These are phyloP conservation scores for Dictyostelium firmibasis DNA, from an alignment of 78 protist genomes.

Conservation along the genomic window DNA sequence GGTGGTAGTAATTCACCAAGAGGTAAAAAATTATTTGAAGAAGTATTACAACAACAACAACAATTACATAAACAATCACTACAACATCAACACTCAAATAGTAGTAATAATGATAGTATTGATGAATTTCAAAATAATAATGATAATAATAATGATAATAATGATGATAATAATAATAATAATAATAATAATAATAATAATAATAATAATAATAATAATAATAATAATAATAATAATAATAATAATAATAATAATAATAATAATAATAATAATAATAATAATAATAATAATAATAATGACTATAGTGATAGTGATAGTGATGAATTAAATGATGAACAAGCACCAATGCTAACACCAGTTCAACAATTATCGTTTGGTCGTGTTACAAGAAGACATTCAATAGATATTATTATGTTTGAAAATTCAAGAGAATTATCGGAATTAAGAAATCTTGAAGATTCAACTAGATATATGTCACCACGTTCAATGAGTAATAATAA, in stretches of 20 bases:
- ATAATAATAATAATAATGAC: background rate
- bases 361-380: conserved; percentile 5
- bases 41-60: background rate
- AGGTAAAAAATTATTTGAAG: background rate
- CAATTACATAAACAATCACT: background rate
- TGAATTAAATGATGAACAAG: background rate
- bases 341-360: background rate
- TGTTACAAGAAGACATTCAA: conserved; percentile 58
- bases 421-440: background rate
- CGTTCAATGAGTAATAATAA: background rate
- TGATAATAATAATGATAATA: background rate
- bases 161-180: background rate
- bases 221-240: background rate
- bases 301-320: background rate
- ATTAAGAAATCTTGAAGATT: conserved; percentile 3
- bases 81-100: background rate
- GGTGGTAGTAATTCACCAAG: conserved; percentile 10
- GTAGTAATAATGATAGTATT: background rate
- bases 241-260: background rate
- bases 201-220: background rate
- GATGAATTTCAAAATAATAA: background rate
- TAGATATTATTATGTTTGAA: conserved; percentile 47
- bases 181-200: background rate
- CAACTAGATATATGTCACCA: background rate
- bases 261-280: background rate